Evolutionary conservation across 306 rosid species (phyloP).

Genomic region (Citrullus amarus): DNA sequence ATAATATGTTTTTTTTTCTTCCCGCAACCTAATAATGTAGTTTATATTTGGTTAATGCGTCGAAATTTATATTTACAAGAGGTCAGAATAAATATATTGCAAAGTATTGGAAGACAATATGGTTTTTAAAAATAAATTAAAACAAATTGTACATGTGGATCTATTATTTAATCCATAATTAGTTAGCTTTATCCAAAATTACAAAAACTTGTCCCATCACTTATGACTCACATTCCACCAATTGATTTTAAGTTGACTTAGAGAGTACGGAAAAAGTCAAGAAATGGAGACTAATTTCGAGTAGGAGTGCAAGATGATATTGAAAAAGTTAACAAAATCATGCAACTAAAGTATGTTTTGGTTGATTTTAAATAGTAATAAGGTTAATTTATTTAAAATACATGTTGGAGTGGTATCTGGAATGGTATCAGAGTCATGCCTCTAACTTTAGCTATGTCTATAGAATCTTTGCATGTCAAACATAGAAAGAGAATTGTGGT

Average conservation of each 20-base stretch:
- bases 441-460: too few relatives aligned
- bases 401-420: too few relatives aligned
- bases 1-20: too few relatives aligned
- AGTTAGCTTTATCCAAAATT: background rate
- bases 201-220: background rate
- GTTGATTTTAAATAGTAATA: too few relatives aligned
- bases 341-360: background rate
- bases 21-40: too few relatives aligned
- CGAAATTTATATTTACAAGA: too few relatives aligned
- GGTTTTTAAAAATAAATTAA: background rate
- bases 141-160: background rate
- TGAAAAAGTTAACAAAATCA: background rate
- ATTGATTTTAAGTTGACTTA: background rate
- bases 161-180: background rate
- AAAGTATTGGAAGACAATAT: background rate
- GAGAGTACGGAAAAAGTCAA: background rate
- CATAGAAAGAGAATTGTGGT: too few relatives aligned
- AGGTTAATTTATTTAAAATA: too few relatives aligned
- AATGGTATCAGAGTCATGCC: too few relatives aligned
- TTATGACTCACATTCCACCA: background rate
- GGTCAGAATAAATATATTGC: background rate
- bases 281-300: background rate
- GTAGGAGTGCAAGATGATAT: too few relatives aligned
- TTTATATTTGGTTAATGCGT: too few relatives aligned
- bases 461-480: too few relatives aligned